A percentile compares a stretch with the other conserved stretches of the same genome.
Conservation (phyloP, 768 basidiomycete species). For the Tephrocybe rancida region DNA sequence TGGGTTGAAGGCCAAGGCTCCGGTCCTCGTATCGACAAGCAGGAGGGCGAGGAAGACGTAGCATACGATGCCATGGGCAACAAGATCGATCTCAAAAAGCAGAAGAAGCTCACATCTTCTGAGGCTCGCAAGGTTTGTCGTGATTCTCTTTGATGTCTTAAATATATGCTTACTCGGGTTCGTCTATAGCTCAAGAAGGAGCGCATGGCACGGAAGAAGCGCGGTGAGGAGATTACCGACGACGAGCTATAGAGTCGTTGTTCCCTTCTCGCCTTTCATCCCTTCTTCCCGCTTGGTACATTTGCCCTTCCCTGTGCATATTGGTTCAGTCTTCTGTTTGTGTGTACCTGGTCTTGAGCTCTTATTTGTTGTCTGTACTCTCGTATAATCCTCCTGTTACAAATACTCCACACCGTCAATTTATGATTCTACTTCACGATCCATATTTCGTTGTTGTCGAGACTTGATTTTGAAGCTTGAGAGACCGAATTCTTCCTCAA, state of each 20-base stretch:
- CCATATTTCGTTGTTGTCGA: no score
- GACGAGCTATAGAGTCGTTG: conserved; percentile 53
- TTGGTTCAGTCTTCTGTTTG: conserved; percentile 13
- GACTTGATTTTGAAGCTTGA: no score
- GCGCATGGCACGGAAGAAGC: conserved; percentile 87
- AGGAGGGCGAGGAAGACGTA: conserved; percentile 87
- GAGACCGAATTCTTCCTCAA: no score
- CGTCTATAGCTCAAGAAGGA: conserved; percentile 79
- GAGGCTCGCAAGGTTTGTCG: conserved; percentile 77
- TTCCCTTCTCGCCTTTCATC: conserved; percentile 1
- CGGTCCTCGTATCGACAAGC: conserved; percentile 94
- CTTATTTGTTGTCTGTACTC: conserved; percentile 17
- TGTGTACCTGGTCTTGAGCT: conserved; percentile 10
- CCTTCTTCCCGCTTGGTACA: conserved; percentile 3
- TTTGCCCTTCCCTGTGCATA: conserved; percentile 4
- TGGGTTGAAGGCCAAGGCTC: conserved; percentile 99
- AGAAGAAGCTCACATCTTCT: conserved; percentile 80
- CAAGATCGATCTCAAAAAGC: conserved; percentile 87
- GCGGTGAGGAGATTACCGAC: conserved; percentile 77
- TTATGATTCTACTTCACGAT: conserved; percentile 13
- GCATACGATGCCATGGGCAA: conserved; percentile 98
- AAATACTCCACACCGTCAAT: conserved; percentile 8
- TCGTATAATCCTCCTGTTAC: conserved; percentile 17
- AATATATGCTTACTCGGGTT: conserved; percentile 2
- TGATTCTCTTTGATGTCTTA: not conserved